Conservation (phyloP, 805 yeast genomes). For the Yarrowia sp. region DNA sequence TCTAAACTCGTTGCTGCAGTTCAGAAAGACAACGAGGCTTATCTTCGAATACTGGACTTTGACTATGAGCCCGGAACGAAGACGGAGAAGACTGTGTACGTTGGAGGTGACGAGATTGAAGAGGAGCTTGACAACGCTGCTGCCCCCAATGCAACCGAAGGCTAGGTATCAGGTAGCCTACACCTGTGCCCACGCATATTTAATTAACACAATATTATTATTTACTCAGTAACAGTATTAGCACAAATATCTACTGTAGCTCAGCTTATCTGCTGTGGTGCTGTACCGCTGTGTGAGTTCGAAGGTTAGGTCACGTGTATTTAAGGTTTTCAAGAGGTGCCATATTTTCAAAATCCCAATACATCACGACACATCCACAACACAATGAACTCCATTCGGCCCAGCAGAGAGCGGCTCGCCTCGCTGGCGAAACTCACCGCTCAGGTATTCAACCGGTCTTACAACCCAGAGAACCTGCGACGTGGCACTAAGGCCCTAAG, state of each 20-base stretch:
- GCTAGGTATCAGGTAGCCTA: background rate
- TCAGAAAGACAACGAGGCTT: slow-evolving; percentile 65
- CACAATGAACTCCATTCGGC: slow-evolving; percentile 9
- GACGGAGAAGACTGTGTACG: slow-evolving; percentile 10
- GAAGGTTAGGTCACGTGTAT: background rate
- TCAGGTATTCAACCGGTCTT: slow-evolving; percentile 36
- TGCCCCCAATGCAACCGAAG: background rate
- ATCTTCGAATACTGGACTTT: slow-evolving; percentile 81
- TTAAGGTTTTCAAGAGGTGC: background rate
- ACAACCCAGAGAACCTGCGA: slow-evolving; percentile 36
- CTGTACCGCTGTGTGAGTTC: background rate
- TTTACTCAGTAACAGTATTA: no score
- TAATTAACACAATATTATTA: slow-evolving; percentile 13
- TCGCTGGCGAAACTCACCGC: slow-evolving; percentile 35
- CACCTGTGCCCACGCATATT: background rate
- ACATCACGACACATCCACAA: background rate
- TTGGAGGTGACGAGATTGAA: background rate
- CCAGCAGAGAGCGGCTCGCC: slow-evolving; percentile 30
- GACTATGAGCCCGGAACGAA: slow-evolving; percentile 40
- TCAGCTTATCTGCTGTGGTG: no score
- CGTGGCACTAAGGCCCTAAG: slow-evolving; percentile 39
- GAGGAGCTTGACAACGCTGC: background rate
- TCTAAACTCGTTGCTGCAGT: slow-evolving; percentile 89
- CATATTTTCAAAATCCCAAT: background rate
- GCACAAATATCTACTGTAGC: no score